Percentiles rank a stretch among this genome's conserved stretches.
Conservation (phyloP, 345 rosid genomes). For the Brassica incana region DNA sequence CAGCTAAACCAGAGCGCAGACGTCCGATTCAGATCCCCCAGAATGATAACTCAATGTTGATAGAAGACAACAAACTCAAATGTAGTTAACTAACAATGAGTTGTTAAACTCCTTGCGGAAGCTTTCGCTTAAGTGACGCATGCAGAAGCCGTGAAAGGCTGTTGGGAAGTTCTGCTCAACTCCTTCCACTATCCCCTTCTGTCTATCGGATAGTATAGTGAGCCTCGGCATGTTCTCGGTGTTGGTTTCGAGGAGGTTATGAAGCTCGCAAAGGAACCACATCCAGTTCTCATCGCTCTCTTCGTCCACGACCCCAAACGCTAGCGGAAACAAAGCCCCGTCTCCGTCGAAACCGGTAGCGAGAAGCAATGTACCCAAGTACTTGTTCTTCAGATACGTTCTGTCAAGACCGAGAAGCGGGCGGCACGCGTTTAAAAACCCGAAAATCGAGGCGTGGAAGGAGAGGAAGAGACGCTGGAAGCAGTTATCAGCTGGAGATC, state of each 20-base stretch:
- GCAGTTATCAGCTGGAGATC: too few species aligned
- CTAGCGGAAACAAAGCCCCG: conserved; percentile 89
- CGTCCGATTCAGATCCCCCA: too few species aligned
- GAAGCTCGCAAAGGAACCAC: conserved; percentile 98
- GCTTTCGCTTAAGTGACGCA: conserved; percentile 94
- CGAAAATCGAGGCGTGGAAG: conserved; percentile 57
- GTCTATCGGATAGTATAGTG: conserved; percentile 60
- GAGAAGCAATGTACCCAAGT: conserved; percentile 89
- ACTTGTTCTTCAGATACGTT: conserved; percentile 84
- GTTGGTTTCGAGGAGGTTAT: conserved; percentile 84
- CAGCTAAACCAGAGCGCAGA: too few species aligned
- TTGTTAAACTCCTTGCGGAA: conserved; percentile 93
- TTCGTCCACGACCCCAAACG: conserved; percentile 94
- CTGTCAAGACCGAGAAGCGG: conserved; percentile 94
- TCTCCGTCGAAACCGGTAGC: conserved; percentile 98
- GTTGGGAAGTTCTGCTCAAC: conserved; percentile 94
- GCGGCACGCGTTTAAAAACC: conserved; percentile 91
- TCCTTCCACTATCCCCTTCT: conserved; percentile 83
- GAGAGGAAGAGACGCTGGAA: too few species aligned
- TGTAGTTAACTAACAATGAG: conserved; percentile 73
- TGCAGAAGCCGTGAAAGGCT: conserved; percentile 95
- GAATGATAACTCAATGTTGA: too few species aligned
- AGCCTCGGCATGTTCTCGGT: conserved; percentile 71
- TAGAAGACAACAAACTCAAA: too few species aligned
- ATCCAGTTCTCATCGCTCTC: conserved; percentile 98